phyloP scores from a whole-genome alignment of 2,329 filamentous ascomycete species.

The Xylariaceae sp. region DNA sequence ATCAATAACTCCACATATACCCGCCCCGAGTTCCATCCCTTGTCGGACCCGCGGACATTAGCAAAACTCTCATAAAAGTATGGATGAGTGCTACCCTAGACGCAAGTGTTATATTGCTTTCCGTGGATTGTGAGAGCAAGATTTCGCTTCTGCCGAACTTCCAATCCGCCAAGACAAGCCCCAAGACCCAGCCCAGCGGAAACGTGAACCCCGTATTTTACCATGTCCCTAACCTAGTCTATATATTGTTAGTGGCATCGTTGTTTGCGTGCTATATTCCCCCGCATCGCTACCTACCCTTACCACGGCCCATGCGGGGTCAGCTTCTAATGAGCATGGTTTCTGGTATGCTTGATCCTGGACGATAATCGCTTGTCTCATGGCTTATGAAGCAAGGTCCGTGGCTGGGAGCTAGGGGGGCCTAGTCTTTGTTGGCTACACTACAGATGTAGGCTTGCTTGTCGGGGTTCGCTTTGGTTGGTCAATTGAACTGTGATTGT shows the following conservation, averaged over 20 bases:
- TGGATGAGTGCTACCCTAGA: too few species aligned
- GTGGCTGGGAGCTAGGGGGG: too few species aligned
- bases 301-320: conserved; percentile 20
- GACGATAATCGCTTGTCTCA: conserved; percentile 7
- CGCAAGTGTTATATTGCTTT: too few species aligned
- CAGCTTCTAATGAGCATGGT: not conserved
- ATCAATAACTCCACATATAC: conserved; percentile 18
- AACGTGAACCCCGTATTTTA: conserved; percentile 6
- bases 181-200: conserved; percentile 19
- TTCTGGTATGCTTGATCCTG: not conserved
- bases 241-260: conserved; percentile 6
- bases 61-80: not conserved
- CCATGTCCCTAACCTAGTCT: too few species aligned
- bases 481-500: conserved; percentile 14
- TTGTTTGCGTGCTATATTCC: conserved; percentile 3
- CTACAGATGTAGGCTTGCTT: too few species aligned
- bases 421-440: too few species aligned
- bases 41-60: too few species aligned
- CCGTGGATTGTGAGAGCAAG: not conserved
- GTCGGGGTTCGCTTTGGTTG: conserved; percentile 9
- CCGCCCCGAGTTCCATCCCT: not conserved
- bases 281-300: not conserved
- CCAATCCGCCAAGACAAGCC: too few species aligned
- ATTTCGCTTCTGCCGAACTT: conserved; percentile 17
- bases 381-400: conserved; percentile 19